Evolutionary conservation across 352 stramenopile species (phyloP), one percentile per base, ranked within the genome.

Genomic region (Phytophthora colocasiae): DNA sequence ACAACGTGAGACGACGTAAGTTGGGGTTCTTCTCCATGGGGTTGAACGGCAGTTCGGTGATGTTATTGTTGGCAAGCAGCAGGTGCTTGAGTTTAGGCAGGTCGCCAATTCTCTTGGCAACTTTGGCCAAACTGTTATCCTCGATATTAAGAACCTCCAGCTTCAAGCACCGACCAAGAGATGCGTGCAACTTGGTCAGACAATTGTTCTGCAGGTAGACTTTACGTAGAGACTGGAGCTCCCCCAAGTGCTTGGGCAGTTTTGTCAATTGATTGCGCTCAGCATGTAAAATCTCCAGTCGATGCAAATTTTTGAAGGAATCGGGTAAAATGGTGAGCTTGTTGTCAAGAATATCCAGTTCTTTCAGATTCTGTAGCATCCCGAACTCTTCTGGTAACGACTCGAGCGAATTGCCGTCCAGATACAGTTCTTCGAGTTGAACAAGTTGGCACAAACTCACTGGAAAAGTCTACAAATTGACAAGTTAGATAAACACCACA

Each of bases 131-230:
- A n/a, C 54, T 61, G 45, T 97, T 96, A 61, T 96, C 76, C 58
- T 96, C 90, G 2, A 89, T 73, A 54, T 96, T 97, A 57, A 96
- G 78, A 12, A 96, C 66, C 27, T 97, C 89, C 6, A 96, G 70
- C 63, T 90, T 82, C 32, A 51, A 48, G 55, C 87, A 96, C 8
- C 88, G 80, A 7, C 89, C 90, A 5, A 97, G 73, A 4, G 83
- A 92, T 2, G 86, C 58, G 52, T 95, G 87, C 11, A 97, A 70
- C 51, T 97, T 97, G 10, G 63, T 80, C 17, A 97, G 58, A 19
- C 69, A 65, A 59, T 96, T 97, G 73, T 94, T 81, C 45, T 96
- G 89, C 47, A 96, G 57, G 54, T 96, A 97, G 4, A 93, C 79
- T 57, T 95, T 93, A 10, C 82, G 80, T 19, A 96, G 78, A 15